Base-by-base conservation (phyloP, 2,329 filamentous ascomycete species). In the Pseudocercospora fuligena region DNA sequence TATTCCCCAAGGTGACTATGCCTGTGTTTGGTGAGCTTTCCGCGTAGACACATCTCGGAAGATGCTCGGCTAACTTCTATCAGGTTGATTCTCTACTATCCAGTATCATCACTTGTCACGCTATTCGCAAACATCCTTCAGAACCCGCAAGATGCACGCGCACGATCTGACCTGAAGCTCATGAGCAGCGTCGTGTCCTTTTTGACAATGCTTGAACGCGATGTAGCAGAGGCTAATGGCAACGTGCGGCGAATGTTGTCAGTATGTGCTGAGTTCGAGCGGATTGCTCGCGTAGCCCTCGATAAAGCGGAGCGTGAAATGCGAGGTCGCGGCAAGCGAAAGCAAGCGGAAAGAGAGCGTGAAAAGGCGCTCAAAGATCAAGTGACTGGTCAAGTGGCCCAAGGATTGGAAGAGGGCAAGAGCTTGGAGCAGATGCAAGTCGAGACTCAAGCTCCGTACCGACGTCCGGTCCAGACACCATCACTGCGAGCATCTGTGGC, bases 111-210 rank as follows among this genome's bases (percentile, higher is more conserved):
- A 0, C 86, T 98, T 4, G 93, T 99, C 53, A 98, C 95, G 0
- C 83, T 99, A 1, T 99, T 99, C 75, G 94, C 94, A 66, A 97
- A 98, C 75, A 96, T 98, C 56, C 81, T 99, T 0, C 95, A 99
- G 77, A 98, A 98, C 73, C 95, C 95, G 0, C 88, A 94, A 66
- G 95, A 99, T 75, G 89, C 91, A 1, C 87, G 93, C 54, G 94
- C 94, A 49, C 89, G 93, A 63, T 93, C 93, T 0, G 95, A 99
- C 77, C 89, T 95, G 16, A 91, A 92, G 71, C 82, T 98, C 21
- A 97, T 99, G 93, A 93, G 90, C 72, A 85, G 94, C 7, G 95
- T 99, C 0, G 94, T 98, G 63, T 93, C 89, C 51, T 99, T 98
- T 79, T 81, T 99, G 36, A 93, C 92, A 3, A 94, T 92, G 80